phyloP scores from a whole-genome alignment of 2,329 filamentous ascomycete genomes.

The Hymenotorrendiella dingleyae region DNA sequence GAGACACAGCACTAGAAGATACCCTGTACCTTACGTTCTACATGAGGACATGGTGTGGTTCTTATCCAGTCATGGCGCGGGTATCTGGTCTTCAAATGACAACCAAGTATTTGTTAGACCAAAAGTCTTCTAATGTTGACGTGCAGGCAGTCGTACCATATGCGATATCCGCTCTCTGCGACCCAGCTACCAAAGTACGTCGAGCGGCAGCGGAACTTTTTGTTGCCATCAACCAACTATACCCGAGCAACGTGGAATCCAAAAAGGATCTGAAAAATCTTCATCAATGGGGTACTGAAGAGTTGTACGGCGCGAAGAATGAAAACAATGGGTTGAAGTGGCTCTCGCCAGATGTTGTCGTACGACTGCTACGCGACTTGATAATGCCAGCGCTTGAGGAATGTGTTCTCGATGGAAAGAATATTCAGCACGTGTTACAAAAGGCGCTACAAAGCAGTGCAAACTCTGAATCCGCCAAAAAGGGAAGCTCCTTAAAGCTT shows the following conservation, averaged over 20 bases:
- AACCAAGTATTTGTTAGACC: conserved; percentile 48
- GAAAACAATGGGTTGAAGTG: conserved; percentile 44
- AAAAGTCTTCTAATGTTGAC: conserved; percentile 49
- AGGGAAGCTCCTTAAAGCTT: conserved; percentile 37
- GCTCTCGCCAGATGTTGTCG: conserved; percentile 51
- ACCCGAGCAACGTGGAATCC: conserved; percentile 34
- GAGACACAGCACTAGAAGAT: conserved; percentile 48
- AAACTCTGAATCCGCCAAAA: conserved; percentile 37
- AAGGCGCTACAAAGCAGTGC: conserved; percentile 50
- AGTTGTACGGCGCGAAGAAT: conserved; percentile 57
- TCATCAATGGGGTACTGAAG: conserved; percentile 51
- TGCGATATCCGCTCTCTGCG: conserved; percentile 65
- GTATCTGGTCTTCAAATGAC: conserved; percentile 63
- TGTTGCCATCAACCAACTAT: conserved; percentile 46
- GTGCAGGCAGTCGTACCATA: conserved; percentile 82
- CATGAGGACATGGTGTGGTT: conserved; percentile 66
- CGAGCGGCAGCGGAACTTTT: conserved; percentile 67
- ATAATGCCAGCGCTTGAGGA: conserved; percentile 78
- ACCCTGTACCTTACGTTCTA: conserved; percentile 72
- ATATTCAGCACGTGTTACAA: conserved; percentile 60
- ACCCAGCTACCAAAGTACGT: conserved; percentile 70
- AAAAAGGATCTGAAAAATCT: conserved; percentile 37
- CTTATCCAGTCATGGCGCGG: conserved; percentile 63
- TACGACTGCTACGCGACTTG: conserved; percentile 57
- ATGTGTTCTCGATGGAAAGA: conserved; percentile 70